Percentiles rank a stretch among this genome's conserved stretches.
phyloP scores from a whole-genome alignment of 495 filamentous ascomycete genomes.

The Tetracladium setigerum region DNA sequence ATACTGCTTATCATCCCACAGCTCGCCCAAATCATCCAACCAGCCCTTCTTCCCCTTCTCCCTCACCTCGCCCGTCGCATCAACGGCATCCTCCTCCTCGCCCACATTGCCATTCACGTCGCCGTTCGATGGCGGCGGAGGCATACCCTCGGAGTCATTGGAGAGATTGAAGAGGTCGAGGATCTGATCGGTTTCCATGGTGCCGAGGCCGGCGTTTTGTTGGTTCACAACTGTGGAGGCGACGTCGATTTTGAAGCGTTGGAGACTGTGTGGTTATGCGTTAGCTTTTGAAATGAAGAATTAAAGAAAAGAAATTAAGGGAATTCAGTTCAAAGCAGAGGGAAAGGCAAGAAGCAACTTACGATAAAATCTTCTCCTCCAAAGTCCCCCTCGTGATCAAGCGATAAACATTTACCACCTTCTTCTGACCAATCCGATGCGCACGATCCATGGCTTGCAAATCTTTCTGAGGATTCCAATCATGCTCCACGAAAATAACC shows the following conservation, averaged over 20 bases:
- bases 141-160: constrained; percentile 60
- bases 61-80: constrained; percentile 83
- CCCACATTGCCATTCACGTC: constrained; percentile 37
- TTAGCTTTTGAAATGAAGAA: constrained; percentile 7
- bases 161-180: constrained; percentile 93
- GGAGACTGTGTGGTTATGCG: constrained; percentile 51
- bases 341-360: constrained; percentile 27
- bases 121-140: constrained; percentile 48
- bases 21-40: constrained; percentile 88
- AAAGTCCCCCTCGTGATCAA: constrained; percentile 90
- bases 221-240: constrained; percentile 97
- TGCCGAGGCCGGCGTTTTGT: constrained; percentile 84
- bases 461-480: constrained; percentile 99
- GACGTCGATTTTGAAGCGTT: constrained; percentile 99
- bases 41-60: constrained; percentile 92
- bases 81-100: constrained; percentile 79
- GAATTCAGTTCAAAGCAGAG: neutral
- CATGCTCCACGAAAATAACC: constrained; percentile 98
- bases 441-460: constrained; percentile 98
- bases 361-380: constrained; percentile 97
- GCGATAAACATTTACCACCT: constrained; percentile 98
- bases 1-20: constrained; percentile 95
- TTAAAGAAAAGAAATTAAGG: neutral
- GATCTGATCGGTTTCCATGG: constrained; percentile 98
- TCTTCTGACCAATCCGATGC: constrained; percentile 97